Base-by-base conservation (phyloP, 805 yeast species). In the Candida awuae region DNA sequence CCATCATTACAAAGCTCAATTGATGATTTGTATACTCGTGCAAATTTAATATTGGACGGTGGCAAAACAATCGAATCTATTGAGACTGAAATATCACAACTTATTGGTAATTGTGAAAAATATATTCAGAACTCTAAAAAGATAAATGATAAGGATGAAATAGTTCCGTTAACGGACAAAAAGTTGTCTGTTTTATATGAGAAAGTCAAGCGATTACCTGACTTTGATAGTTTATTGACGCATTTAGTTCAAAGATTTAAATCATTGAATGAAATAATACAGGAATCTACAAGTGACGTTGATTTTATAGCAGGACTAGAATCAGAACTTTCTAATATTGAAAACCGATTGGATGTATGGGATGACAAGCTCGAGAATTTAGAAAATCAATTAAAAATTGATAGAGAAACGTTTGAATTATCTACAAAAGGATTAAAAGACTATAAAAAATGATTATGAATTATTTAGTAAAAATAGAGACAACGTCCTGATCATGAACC, bases 401-500 rank as follows among this genome's bases (percentile, higher is more conserved):
- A 45, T 15, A 38, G 43, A 4, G 29, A 33, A 17, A 18, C 26
- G 3, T 50, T 52, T 28, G 34, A 29, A 10, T 26, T 22, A 4
- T 46, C 46, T 26, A 44, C 45, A 38, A 27, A 17, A 4, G 48
- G 43, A 13, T 49, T 13, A 23, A 29, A 31, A 25, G 14, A 13
- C 6, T 25, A 6, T 25, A 9, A 7, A 25, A 12, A 25, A 6
- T 5, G 10, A 29, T 16, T 15, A 14, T 13, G 14, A 9, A 18
- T 48, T 68, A 87, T 64, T 87, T 90, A 16, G 96, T 77, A 35
- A 90, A 86, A 41, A 90, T 76, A 36, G 92, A 80, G 17, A 92
- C 90, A 14, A 90, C 98, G 57, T 90, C 98, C 56, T 88, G 97
- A 56, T 90, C 97, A 50, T 84, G 77, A 12, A 92, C 80, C 27